Conservation (phyloP, 2,329 filamentous ascomycete species). For the Fusarium humuli region DNA sequence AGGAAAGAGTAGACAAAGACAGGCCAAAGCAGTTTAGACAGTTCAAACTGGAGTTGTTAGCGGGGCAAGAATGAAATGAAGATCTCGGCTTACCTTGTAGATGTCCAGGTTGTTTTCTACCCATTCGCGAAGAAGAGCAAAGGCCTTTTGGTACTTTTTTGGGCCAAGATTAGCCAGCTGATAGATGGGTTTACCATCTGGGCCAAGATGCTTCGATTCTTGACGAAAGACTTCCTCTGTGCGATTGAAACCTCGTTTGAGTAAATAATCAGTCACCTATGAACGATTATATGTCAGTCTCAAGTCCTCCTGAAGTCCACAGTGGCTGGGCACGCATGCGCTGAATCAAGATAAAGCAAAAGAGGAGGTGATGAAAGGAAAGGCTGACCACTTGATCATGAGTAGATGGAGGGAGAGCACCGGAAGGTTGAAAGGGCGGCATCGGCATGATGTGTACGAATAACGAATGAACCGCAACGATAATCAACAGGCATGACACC, state of each 20-base stretch:
- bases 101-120: slow-evolving; percentile 92
- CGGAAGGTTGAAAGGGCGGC: neutral
- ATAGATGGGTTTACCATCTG: slow-evolving; percentile 81
- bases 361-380: neutral
- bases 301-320: neutral
- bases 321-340: neutral
- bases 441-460: neutral
- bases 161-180: slow-evolving; percentile 77
- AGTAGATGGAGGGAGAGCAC: neutral
- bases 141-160: slow-evolving; percentile 82
- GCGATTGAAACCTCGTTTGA: slow-evolving; percentile 92
- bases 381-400: neutral
- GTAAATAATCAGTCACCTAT: slow-evolving; percentile 89
- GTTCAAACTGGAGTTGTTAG: slow-evolving; percentile 74
- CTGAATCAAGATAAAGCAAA: neutral
- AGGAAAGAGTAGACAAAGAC: slow-evolving; percentile 94
- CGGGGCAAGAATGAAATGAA: slow-evolving; percentile 8
- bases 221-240: slow-evolving; percentile 93
- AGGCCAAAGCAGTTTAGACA: slow-evolving; percentile 90
- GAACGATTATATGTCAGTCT: slow-evolving; percentile 14
- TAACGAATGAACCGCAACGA: neutral
- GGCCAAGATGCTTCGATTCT: slow-evolving; percentile 86
- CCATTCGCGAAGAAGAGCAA: slow-evolving; percentile 80
- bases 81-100: slow-evolving; percentile 75
- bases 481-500: neutral